A percentile compares a stretch with the other conserved stretches of the same genome.
Evolutionary conservation across 108 stramenopile species (phyloP).

Genomic region (Nitzschia putrida): DNA sequence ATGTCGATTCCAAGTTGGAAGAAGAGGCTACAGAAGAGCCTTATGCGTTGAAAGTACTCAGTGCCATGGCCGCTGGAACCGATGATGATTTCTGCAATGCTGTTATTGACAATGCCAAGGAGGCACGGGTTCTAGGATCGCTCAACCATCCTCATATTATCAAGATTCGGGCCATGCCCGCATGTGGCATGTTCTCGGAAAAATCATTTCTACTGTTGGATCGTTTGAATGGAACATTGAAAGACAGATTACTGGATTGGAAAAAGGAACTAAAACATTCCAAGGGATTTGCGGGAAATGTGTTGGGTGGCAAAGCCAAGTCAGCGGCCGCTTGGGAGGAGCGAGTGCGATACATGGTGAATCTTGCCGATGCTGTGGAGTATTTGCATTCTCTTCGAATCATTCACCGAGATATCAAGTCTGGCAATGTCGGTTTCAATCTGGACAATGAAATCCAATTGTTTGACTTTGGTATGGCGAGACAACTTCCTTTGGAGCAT

Average conservation of each 20-base stretch:
- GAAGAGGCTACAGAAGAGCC: conserved; percentile 40
- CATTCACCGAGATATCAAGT: conserved; percentile 31
- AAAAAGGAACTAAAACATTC: conserved; percentile 1
- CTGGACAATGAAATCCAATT: conserved; percentile 41
- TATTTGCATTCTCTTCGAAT: conserved; percentile 27
- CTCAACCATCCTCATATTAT: conserved; percentile 72
- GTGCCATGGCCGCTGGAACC: conserved; percentile 14
- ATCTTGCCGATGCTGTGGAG: conserved; percentile 31
- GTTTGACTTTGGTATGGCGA: conserved; percentile 63
- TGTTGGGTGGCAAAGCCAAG: conserved; percentile 18
- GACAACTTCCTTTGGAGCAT: conserved; percentile 32
- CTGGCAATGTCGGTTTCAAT: conserved; percentile 43
- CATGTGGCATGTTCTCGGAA: neutral
- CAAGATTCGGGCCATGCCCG: conserved; percentile 47
- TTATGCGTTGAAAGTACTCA: conserved; percentile 50
- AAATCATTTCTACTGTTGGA: conserved; percentile 65
- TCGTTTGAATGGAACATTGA: conserved; percentile 56
- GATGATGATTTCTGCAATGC: conserved; percentile 27
- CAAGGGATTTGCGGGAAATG: conserved; percentile 23
- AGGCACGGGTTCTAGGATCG: conserved; percentile 54
- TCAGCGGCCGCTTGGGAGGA: conserved; percentile 31
- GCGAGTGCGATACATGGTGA: conserved; percentile 32
- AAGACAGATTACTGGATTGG: conserved; percentile 43
- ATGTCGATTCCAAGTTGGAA: neutral
- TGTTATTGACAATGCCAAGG: conserved; percentile 61